Conservation (phyloP, 2,329 filamentous ascomycete species). For the Talaromyces pinophilus region DNA sequence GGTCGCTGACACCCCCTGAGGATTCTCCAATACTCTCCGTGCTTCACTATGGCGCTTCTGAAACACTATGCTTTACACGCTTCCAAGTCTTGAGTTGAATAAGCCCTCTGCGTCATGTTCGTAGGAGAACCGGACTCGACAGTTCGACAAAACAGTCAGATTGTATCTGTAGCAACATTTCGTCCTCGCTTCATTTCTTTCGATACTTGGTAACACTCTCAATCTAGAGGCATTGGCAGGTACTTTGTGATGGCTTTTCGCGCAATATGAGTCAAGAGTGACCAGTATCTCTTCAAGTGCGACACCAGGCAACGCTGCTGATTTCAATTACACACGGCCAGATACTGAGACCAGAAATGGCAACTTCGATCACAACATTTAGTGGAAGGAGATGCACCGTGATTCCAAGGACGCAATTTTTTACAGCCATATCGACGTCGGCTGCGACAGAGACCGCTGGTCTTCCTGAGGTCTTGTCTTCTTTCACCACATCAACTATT, state of each 20-base stretch:
- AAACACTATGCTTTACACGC: conserved; percentile 14
- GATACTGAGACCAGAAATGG: conserved; percentile 17
- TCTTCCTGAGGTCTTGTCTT: neutral
- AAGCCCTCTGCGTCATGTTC: neutral
- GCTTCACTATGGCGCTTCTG: conserved; percentile 20
- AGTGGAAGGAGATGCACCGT: conserved; percentile 32
- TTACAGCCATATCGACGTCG: conserved; percentile 22
- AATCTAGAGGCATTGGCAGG: neutral
- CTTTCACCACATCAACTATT: conserved; percentile 1
- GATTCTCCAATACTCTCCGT: conserved; percentile 8
- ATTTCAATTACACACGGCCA: neutral
- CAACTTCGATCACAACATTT: conserved; percentile 23
- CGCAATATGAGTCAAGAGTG: conserved; percentile 7
- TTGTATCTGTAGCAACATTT: conserved; percentile 4
- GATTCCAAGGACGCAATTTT: conserved; percentile 26
- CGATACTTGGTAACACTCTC: neutral
- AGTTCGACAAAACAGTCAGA: neutral
- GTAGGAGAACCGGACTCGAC: neutral
- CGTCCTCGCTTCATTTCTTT: neutral
- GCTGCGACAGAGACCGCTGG: conserved; percentile 19
- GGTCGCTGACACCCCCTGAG: conserved; percentile 10
- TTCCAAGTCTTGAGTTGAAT: neutral
- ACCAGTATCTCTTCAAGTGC: neutral
- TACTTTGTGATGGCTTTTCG: neutral
- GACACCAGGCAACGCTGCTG: neutral